Evolutionary conservation across 2,329 filamentous ascomycete species (phyloP).

Genomic region (Nigrospora sphaerica): DNA sequence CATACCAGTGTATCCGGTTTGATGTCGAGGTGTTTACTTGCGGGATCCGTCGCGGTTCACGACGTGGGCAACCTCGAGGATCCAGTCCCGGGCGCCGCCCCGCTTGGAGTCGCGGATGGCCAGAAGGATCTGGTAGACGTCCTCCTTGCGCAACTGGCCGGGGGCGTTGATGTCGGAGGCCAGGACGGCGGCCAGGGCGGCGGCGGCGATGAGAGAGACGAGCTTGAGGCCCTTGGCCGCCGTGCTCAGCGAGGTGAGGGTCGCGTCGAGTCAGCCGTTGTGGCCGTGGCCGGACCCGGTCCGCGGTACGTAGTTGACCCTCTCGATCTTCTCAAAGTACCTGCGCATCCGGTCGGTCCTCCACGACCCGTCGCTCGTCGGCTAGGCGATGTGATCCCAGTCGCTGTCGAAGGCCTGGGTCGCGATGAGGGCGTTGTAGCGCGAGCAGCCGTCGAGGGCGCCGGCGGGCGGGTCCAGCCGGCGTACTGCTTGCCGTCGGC

Average conservation of each 20-base stretch:
- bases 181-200: neutral
- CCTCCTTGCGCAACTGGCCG: neutral
- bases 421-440: slow-evolving; percentile 53
- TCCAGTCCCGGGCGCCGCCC: slow-evolving; percentile 41
- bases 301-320: slow-evolving; percentile 14
- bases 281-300: slow-evolving; percentile 43
- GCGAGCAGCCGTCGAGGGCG: slow-evolving; percentile 40
- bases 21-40: too few species aligned
- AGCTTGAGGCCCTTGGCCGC: slow-evolving; percentile 37
- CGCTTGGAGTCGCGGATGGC: slow-evolving; percentile 34
- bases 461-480: slow-evolving; percentile 28
- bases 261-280: slow-evolving; percentile 44
- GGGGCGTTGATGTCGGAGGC: slow-evolving; percentile 6
- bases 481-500: slow-evolving; percentile 26
- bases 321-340: slow-evolving; percentile 2
- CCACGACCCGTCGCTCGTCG: slow-evolving; percentile 4
- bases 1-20: too few species aligned
- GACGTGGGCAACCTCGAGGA: slow-evolving; percentile 40
- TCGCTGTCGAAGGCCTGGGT: slow-evolving; percentile 52
- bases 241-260: slow-evolving; percentile 37
- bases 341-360: slow-evolving; percentile 1
- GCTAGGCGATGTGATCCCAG: slow-evolving; percentile 32
- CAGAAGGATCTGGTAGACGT: slow-evolving; percentile 40
- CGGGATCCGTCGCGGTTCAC: slow-evolving; percentile 18
- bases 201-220: slow-evolving; percentile 33